A percentile compares a stretch with the other conserved stretches of the same genome.
Evolutionary conservation across 495 filamentous ascomycete genomes (phyloP).

Genomic region (Xylaria scruposa): DNA sequence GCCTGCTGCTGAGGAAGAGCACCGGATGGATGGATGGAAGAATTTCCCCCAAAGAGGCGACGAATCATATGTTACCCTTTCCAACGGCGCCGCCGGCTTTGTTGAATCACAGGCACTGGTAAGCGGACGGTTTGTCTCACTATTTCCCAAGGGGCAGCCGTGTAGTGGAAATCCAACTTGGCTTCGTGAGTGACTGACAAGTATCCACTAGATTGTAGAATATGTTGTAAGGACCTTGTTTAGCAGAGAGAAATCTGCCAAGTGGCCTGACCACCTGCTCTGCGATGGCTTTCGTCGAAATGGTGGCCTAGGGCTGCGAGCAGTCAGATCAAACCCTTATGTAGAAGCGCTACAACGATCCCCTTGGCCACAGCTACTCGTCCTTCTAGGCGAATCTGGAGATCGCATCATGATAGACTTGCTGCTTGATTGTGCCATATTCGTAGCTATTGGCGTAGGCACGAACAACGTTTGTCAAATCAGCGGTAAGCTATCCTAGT

Average conservation of each 20-base stretch:
- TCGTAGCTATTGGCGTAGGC: slow-evolving; percentile 64
- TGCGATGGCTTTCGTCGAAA: slow-evolving; percentile 73
- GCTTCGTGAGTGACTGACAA: slow-evolving; percentile 33
- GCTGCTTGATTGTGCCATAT: slow-evolving; percentile 80
- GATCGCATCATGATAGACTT: slow-evolving; percentile 84
- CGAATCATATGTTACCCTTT: slow-evolving; percentile 57
- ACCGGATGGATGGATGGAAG: slow-evolving; percentile 63
- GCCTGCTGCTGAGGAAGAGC: slow-evolving; percentile 40
- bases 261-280: slow-evolving; percentile 74
- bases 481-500: slow-evolving; percentile 63
- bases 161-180: not conserved
- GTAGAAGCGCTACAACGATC: slow-evolving; percentile 70
- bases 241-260: slow-evolving; percentile 54
- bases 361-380: slow-evolving; percentile 75
- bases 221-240: slow-evolving; percentile 82
- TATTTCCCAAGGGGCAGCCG: slow-evolving; percentile 4
- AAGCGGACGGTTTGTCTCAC: slow-evolving; percentile 24
- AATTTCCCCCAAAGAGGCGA: slow-evolving; percentile 70
- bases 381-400: slow-evolving; percentile 75
- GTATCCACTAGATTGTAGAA: slow-evolving; percentile 72
- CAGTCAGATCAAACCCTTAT: slow-evolving; percentile 70
- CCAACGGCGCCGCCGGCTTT: slow-evolving; percentile 49
- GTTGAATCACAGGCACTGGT: slow-evolving; percentile 46
- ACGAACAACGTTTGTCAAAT: slow-evolving; percentile 75
- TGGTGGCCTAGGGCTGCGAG: slow-evolving; percentile 54